Evolutionary conservation across 352 stramenopile species (phyloP).

Genomic region (Ophiocytium majus): DNA sequence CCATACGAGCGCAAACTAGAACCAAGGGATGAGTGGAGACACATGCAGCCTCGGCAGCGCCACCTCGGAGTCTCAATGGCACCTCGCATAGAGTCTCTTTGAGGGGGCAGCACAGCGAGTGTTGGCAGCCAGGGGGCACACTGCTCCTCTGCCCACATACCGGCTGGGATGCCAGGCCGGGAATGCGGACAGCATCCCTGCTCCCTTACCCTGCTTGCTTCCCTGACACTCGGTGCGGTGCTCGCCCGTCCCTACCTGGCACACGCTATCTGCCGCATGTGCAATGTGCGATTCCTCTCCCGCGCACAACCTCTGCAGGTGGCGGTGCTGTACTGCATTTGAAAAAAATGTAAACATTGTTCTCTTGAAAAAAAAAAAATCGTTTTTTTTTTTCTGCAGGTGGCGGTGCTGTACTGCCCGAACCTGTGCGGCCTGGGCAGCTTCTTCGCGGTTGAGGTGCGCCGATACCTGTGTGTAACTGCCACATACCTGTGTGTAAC

Average conservation of each 20-base stretch:
- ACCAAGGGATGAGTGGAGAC: no score
- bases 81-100: background rate
- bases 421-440: conserved; percentile 13
- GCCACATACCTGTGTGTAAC: no score
- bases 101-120: background rate
- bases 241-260: background rate
- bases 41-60: no score
- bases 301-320: background rate
- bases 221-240: background rate
- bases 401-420: conserved; percentile 19
- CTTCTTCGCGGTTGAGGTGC: conserved; percentile 10
- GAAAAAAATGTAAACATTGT: no score
- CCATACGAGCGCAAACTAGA: background rate
- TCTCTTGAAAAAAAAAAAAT: no score
- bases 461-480: no score
- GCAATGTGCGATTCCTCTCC: background rate
- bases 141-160: background rate
- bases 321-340: no score
- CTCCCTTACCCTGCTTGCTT: no score
- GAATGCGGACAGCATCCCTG: background rate
- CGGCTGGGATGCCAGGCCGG: background rate
- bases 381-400: background rate
- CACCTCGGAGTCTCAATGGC: background rate
- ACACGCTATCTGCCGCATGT: background rate
- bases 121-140: background rate